Evolutionary conservation across 2,329 filamentous ascomycete genomes (phyloP).

Genomic region (Fusarium mangiferae): DNA sequence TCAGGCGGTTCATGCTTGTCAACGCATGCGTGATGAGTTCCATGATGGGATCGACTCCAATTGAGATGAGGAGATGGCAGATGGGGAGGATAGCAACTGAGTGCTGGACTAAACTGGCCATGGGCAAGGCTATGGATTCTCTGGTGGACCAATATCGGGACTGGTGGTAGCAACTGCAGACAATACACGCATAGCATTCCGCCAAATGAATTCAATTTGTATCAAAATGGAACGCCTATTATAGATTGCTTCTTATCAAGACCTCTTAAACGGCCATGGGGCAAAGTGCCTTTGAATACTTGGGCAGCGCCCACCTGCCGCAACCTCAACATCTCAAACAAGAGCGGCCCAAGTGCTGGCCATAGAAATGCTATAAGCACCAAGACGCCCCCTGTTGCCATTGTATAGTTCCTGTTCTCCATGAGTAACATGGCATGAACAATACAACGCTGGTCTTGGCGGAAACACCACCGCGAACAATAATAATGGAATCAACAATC

Average conservation of each 20-base stretch:
- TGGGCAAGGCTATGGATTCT: not conserved
- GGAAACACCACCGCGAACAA: too few species aligned
- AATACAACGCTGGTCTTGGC: too few species aligned
- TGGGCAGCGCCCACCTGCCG: not conserved
- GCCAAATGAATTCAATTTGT: not conserved
- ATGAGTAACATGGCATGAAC: too few species aligned
- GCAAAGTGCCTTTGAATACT: not conserved
- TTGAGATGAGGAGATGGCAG: not conserved
- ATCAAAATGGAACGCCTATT: not conserved
- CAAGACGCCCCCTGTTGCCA: too few species aligned
- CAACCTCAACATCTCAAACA: not conserved
- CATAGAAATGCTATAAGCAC: too few species aligned
- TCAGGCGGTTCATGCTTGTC: too few species aligned
- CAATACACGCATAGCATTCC: too few species aligned
- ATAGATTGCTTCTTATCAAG: not conserved
- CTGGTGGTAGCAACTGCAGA: not conserved
- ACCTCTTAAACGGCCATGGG: not conserved
- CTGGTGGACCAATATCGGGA: not conserved
- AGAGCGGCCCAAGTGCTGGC: not conserved
- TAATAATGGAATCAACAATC: too few species aligned
- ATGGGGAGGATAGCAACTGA: not conserved
- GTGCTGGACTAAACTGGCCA: not conserved
- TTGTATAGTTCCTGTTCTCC: too few species aligned
- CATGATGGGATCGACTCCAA: not conserved
- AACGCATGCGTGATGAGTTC: not conserved